Base-by-base conservation (phyloP, 1,139 yeast species). In the Suhomyces bolitotheri region DNA sequence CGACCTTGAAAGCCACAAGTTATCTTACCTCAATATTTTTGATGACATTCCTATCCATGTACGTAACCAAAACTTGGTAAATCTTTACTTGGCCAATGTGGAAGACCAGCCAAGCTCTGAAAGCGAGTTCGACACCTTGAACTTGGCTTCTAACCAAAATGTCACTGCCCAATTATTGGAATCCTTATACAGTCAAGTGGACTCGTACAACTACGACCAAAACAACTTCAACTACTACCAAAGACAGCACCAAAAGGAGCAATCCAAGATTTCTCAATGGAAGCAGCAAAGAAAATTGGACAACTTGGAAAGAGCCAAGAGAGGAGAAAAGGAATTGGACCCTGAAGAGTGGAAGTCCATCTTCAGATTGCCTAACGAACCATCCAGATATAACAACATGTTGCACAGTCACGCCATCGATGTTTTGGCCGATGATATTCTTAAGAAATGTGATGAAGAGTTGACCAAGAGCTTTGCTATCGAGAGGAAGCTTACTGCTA, bases 181-280 rank as follows among this genome's bases (percentile, higher is more conserved):
- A 56, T 76, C 78, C 30, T 71, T 88, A 51, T 76, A 82, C 54
- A 84, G 82, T 40, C 80, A 88, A 36, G 76, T 85, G 29, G 95
- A 88, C 58, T 80, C 83, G 31, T 81, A 80, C 66, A 82, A 82
- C 64, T 82, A 82, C 54, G 94, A 85, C 55, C 87, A 85, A 58
- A 82, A 84, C 50, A 85, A 82, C 63, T 82, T 83, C 70, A 85
- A 85, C 66, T 82, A 81, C 60, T 87, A 80, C 67, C 95, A 85
- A 65, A 80, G 95, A 66, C 82, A 79, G 53, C 69, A 78, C 46
- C 77, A 81, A 36, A 78, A 89, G 58, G 95, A 86, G 56, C 71
- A 73, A 57, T 64, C 79, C 41, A 84, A 82, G 66, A 74, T 85
- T 45, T 71, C 73, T 46, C 88, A 81, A 59, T 85, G 94, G 92